phyloP scores from a whole-genome alignment of 805 yeast genomes.

The Pichia paraexigua region DNA sequence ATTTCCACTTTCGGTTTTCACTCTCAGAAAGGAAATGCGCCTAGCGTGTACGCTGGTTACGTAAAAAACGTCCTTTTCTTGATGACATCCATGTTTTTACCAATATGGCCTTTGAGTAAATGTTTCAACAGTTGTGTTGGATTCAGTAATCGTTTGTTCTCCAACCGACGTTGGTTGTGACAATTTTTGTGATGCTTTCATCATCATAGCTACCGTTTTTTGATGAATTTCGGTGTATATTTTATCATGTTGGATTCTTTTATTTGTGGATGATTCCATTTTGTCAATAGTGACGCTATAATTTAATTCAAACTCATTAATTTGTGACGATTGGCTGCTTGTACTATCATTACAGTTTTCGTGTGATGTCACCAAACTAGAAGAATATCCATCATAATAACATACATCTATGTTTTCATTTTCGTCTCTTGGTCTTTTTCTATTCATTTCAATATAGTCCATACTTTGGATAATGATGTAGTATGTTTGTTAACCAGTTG shows the following conservation, averaged over 20 bases:
- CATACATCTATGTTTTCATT: not conserved
- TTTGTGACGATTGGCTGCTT: no score
- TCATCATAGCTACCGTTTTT: slow-evolving; percentile 22
- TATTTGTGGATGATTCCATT: not conserved
- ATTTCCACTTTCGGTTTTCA: not conserved
- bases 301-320: no score
- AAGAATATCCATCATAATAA: not conserved
- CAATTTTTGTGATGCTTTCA: slow-evolving; percentile 9
- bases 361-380: not conserved
- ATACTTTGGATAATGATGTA: not conserved
- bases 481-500: no score
- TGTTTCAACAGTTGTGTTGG: not conserved
- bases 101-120: not conserved
- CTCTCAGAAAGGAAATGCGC: not conserved
- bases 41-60: not conserved
- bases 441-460: not conserved
- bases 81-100: not conserved
- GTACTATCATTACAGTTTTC: not conserved
- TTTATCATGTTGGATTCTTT: slow-evolving; percentile 1
- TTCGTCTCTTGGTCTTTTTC: not conserved
- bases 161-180: not conserved
- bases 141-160: not conserved
- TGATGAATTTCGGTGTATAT: slow-evolving; percentile 9
- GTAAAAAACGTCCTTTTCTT: no score
- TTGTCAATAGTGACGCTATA: not conserved